phyloP scores from a whole-genome alignment of 345 rosid species.

The Clausena lansium region DNA sequence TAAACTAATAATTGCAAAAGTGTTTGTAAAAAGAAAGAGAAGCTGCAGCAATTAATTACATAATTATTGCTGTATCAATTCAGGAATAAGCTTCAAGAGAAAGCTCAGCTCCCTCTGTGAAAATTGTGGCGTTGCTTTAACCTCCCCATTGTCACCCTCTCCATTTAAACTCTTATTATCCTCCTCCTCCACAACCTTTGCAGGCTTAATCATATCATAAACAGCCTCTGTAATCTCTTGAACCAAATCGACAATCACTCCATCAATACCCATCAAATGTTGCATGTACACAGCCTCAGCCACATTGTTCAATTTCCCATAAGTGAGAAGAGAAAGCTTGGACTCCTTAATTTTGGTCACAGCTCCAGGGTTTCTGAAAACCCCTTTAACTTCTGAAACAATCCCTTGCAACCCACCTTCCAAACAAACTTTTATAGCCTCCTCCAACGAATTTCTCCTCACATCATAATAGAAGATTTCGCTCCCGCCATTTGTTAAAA shows the following conservation, averaged over 20 bases:
- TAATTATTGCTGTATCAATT: slow-evolving; percentile 58
- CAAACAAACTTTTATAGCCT: slow-evolving; percentile 67
- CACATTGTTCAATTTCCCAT: slow-evolving; percentile 84
- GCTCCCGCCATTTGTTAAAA: slow-evolving; percentile 69
- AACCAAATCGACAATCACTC: slow-evolving; percentile 86
- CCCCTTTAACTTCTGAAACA: slow-evolving; percentile 80
- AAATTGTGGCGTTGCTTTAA: slow-evolving; percentile 56
- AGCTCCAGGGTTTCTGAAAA: slow-evolving; percentile 71
- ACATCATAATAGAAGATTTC: slow-evolving; percentile 49
- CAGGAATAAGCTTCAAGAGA: slow-evolving; percentile 84
- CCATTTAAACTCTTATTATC: slow-evolving; percentile 5
- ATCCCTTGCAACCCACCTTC: slow-evolving; percentile 81
- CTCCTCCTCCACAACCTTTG: slow-evolving; percentile 19
- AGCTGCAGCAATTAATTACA: too few relatives aligned
- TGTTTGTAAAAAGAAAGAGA: not conserved
- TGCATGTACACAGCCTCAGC: slow-evolving; percentile 88
- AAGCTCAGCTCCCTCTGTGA: slow-evolving; percentile 73
- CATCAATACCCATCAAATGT: slow-evolving; percentile 84
- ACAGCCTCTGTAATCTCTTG: slow-evolving; percentile 72
- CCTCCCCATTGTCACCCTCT: not conserved
- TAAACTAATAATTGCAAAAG: not conserved
- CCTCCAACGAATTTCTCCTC: slow-evolving; percentile 88
- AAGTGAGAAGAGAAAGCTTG: slow-evolving; percentile 77
- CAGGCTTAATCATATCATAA: slow-evolving; percentile 52
- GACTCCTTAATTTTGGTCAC: slow-evolving; percentile 77